Evolutionary conservation across 2,329 filamentous ascomycete species (phyloP).

Genomic region (Pyrenophora seminiperda): DNA sequence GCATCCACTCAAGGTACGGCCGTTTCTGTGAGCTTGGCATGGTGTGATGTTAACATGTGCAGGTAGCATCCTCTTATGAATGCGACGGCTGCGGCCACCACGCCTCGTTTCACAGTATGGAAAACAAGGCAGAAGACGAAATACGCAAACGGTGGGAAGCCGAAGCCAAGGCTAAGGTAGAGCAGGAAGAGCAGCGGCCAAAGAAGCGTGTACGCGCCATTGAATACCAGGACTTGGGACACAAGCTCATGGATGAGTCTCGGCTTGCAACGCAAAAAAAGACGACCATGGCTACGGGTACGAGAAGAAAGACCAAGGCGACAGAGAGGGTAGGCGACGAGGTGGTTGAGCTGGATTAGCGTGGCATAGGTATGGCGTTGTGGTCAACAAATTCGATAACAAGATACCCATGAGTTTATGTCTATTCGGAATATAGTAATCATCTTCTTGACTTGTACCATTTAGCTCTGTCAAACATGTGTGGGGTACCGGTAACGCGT

Average conservation of each 20-base stretch:
- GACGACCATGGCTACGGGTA: slow-evolving; percentile 7
- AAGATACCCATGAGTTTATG: background rate
- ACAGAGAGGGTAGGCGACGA: slow-evolving; percentile 30
- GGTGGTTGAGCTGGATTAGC: slow-evolving; percentile 37
- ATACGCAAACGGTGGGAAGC: slow-evolving; percentile 53
- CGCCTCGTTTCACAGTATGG: slow-evolving; percentile 60
- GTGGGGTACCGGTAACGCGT: background rate
- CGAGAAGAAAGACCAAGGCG: slow-evolving; percentile 24
- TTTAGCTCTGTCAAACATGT: background rate
- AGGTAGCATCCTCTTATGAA: slow-evolving; percentile 58
- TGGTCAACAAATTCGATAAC: background rate
- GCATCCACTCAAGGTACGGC: slow-evolving; percentile 58
- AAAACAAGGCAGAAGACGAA: slow-evolving; percentile 57
- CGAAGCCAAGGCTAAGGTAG: slow-evolving; percentile 42
- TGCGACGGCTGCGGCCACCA: slow-evolving; percentile 63
- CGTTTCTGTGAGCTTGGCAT: background rate
- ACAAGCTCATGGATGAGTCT: too few relatives aligned
- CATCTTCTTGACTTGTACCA: background rate
- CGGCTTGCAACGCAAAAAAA: slow-evolving; percentile 1
- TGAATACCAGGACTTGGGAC: slow-evolving; percentile 17
- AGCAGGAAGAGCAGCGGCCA: slow-evolving; percentile 19
- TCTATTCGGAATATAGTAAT: background rate
- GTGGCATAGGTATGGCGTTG: slow-evolving; percentile 3
- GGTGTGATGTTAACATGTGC: background rate
- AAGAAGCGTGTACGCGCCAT: slow-evolving; percentile 39